A percentile compares a stretch with the other conserved stretches of the same genome.
These are phyloP conservation scores for Entomortierella lignicola DNA, from an alignment of 192 early-diverging fungal genomes.

Conservation along the genomic window DNA sequence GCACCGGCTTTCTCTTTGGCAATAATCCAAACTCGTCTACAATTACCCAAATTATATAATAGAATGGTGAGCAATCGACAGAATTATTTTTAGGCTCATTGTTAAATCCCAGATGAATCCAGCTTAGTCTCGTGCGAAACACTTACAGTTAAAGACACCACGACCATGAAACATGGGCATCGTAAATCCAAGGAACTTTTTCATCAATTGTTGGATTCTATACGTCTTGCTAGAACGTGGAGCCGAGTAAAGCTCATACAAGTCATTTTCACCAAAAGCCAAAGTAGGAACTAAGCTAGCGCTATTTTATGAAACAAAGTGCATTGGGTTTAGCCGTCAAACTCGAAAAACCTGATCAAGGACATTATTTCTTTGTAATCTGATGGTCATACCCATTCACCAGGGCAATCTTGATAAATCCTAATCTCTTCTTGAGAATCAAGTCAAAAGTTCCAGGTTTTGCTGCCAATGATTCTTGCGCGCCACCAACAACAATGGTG, in stretches of 20 bases:
- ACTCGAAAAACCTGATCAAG: too few species aligned
- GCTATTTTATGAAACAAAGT: slow-evolving; percentile 12
- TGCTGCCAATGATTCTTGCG: slow-evolving; percentile 83
- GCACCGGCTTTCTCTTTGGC: slow-evolving; percentile 60
- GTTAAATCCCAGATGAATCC: too few species aligned
- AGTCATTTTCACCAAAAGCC: slow-evolving; percentile 94
- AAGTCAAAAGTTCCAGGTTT: slow-evolving; percentile 73
- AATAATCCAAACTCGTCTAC: slow-evolving; percentile 66
- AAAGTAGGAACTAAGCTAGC: slow-evolving; percentile 89
- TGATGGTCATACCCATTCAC: slow-evolving; percentile 70
- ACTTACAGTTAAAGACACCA: slow-evolving; percentile 88
- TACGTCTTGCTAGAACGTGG: slow-evolving; percentile 71
- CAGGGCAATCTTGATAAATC: slow-evolving; percentile 93
- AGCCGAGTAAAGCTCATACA: slow-evolving; percentile 85
- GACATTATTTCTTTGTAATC: too few species aligned
- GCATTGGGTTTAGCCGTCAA: not conserved
- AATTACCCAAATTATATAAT: not conserved
- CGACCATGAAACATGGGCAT: slow-evolving; percentile 86
- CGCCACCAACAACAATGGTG: slow-evolving; percentile 93
- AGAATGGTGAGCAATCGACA: too few species aligned
- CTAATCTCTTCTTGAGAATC: slow-evolving; percentile 81
- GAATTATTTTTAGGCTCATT: too few species aligned
- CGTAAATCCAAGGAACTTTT: slow-evolving; percentile 77
- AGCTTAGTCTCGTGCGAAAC: slow-evolving; percentile 47
- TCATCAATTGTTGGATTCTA: slow-evolving; percentile 78